phyloP scores from a whole-genome alignment of 345 rosid genomes.

The Arabis hirsuta region DNA sequence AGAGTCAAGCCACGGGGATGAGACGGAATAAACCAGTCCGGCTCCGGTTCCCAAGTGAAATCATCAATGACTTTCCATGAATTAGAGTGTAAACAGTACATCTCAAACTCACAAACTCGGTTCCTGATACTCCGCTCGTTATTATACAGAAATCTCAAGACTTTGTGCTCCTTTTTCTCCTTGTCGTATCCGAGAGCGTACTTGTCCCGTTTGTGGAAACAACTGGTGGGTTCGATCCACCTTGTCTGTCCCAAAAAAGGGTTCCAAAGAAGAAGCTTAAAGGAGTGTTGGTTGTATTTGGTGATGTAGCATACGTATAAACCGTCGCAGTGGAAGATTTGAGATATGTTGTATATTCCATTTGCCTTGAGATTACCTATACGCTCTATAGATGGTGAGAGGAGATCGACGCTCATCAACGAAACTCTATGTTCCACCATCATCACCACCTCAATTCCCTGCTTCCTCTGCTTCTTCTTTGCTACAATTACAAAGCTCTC shows the following conservation, averaged over 20 bases:
- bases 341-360: not conserved
- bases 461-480: too few species aligned
- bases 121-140: not conserved
- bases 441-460: too few species aligned
- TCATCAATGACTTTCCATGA: not conserved
- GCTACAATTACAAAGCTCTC: too few species aligned
- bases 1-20: not conserved
- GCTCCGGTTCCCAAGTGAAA: not conserved
- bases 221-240: not conserved
- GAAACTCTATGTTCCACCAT: too few species aligned
- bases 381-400: too few species aligned
- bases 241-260: not conserved
- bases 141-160: not conserved
- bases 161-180: not conserved
- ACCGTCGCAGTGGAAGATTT: not conserved
- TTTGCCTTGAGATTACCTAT: too few species aligned
- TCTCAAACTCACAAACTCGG: not conserved
- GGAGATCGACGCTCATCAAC: too few species aligned
- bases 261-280: not conserved
- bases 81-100: not conserved
- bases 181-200: constrained; percentile 3
- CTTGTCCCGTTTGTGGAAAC: not conserved
- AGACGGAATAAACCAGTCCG: not conserved
- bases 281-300: too few species aligned
- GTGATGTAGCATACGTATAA: not conserved